phyloP scores from a whole-genome alignment of 1,284 basidiomycete species.

The Spongispora temasekensis region DNA sequence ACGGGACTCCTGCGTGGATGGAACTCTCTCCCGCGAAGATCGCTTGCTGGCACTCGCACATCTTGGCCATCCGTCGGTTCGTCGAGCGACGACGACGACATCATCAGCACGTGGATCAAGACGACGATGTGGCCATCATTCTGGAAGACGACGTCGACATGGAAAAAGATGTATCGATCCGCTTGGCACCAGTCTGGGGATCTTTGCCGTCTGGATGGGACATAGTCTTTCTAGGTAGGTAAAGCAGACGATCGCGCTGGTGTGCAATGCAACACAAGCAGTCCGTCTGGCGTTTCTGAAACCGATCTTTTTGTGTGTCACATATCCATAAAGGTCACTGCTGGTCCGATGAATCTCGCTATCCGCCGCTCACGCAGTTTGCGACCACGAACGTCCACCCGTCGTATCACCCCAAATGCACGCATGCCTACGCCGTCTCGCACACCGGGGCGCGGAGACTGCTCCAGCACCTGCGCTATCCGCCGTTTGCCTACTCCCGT shows the following conservation, averaged over 20 bases:
- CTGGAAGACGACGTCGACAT: slow-evolving; percentile 83
- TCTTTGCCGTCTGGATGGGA: slow-evolving; percentile 70
- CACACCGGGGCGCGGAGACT: slow-evolving; percentile 35
- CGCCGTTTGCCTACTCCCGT: slow-evolving; percentile 74
- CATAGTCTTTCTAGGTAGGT: slow-evolving; percentile 69
- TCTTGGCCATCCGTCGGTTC: slow-evolving; percentile 51
- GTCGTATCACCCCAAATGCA: slow-evolving; percentile 64
- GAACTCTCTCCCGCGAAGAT: slow-evolving; percentile 58
- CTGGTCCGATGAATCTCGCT: slow-evolving; percentile 64
- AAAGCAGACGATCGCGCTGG: no score
- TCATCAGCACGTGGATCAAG: not conserved
- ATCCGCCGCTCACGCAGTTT: slow-evolving; percentile 16
- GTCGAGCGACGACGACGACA: slow-evolving; percentile 28
- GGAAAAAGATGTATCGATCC: slow-evolving; percentile 61
- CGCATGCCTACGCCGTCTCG: slow-evolving; percentile 66
- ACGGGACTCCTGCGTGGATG: slow-evolving; percentile 45
- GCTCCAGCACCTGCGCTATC: slow-evolving; percentile 52
- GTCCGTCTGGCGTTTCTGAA: no score
- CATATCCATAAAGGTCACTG: slow-evolving; percentile 76
- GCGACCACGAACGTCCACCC: slow-evolving; percentile 44
- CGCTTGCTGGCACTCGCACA: slow-evolving; percentile 78
- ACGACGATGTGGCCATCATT: slow-evolving; percentile 48
- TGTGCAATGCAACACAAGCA: no score
- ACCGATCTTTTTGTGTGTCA: no score
- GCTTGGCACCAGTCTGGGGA: slow-evolving; percentile 55